Conservation (phyloP, 1,284 basidiomycete genomes). For the Fomitopsis betulina region DNA sequence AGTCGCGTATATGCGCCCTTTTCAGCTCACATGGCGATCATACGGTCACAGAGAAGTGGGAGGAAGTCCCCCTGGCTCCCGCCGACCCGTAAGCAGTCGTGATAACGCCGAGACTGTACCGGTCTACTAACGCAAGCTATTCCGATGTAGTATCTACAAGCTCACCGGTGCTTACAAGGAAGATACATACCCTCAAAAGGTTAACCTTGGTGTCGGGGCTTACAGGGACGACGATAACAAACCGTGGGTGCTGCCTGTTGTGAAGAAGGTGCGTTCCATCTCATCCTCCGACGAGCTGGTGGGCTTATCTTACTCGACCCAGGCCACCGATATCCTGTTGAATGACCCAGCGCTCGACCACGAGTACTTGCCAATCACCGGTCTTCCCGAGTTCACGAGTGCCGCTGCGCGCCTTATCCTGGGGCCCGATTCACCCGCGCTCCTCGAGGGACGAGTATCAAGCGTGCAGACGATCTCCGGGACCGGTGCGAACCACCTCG, state of each 20-base stretch:
- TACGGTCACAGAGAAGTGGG: slow-evolving; percentile 56
- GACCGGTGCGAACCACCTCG: slow-evolving; percentile 94
- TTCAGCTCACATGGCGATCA: background rate
- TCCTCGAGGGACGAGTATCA: slow-evolving; percentile 66
- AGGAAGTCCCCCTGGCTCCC: slow-evolving; percentile 72
- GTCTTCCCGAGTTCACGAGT: slow-evolving; percentile 76
- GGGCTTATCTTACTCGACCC: background rate
- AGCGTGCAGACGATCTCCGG: slow-evolving; percentile 93
- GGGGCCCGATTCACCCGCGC: slow-evolving; percentile 67
- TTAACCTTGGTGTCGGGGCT: slow-evolving; percentile 91
- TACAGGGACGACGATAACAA: slow-evolving; percentile 84
- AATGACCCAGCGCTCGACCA: slow-evolving; percentile 79
- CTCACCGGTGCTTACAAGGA: slow-evolving; percentile 86
- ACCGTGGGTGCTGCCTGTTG: slow-evolving; percentile 90
- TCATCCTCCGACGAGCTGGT: background rate
- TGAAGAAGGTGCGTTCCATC: slow-evolving; percentile 64
- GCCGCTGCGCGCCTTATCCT: slow-evolving; percentile 83
- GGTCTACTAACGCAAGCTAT: slow-evolving; percentile 1
- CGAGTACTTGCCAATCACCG: slow-evolving; percentile 92
- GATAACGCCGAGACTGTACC: background rate
- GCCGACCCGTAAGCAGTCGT: slow-evolving; percentile 52
- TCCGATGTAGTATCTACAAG: slow-evolving; percentile 76
- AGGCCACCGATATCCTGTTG: slow-evolving; percentile 76
- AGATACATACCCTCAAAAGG: slow-evolving; percentile 76
- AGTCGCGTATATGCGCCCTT: background rate